Conservation (phyloP, 768 basidiomycete genomes). For the Suillus luteus region DNA sequence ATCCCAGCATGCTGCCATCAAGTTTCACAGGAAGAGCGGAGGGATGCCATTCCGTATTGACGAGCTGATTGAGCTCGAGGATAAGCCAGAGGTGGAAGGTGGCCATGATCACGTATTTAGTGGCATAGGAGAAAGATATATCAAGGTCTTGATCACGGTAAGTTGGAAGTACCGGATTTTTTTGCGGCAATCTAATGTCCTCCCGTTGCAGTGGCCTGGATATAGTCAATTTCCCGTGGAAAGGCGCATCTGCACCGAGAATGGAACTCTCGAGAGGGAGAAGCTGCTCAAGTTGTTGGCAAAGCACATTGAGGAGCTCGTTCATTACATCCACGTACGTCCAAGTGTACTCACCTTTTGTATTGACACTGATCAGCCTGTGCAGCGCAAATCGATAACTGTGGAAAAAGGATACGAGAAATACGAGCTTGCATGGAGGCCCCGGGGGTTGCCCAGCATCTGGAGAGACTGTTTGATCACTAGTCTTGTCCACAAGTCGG, state of each 20-base stretch:
- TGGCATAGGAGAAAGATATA: conserved; percentile 26
- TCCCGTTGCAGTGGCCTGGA: conserved; percentile 47
- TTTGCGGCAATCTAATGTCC: conserved; percentile 6
- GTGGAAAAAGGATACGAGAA: conserved; percentile 40
- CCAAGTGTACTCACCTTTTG: neutral
- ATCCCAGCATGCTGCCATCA: conserved; percentile 30
- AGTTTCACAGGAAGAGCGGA: conserved; percentile 31
- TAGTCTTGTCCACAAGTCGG: conserved; percentile 40
- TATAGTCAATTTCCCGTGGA: conserved; percentile 41
- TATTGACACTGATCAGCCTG: conserved; percentile 5
- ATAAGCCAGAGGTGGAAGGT: conserved; percentile 28
- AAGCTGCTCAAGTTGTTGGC: conserved; percentile 35
- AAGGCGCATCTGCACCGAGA: conserved; percentile 40
- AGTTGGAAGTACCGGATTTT: conserved; percentile 5
- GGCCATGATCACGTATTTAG: conserved; percentile 25
- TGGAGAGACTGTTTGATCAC: conserved; percentile 41
- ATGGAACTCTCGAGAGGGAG: conserved; percentile 34
- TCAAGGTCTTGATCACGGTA: conserved; percentile 41
- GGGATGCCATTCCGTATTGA: conserved; percentile 30
- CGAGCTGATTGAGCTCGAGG: conserved; percentile 24
- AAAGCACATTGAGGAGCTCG: conserved; percentile 33
- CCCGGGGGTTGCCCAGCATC: conserved; percentile 21
- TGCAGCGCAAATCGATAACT: conserved; percentile 28
- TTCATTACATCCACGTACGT: conserved; percentile 35
- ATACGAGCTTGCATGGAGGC: conserved; percentile 36